Conservation (phyloP, 2,329 filamentous ascomycete species). For the Ophiognomonia clavigignenti-juglandacearum region DNA sequence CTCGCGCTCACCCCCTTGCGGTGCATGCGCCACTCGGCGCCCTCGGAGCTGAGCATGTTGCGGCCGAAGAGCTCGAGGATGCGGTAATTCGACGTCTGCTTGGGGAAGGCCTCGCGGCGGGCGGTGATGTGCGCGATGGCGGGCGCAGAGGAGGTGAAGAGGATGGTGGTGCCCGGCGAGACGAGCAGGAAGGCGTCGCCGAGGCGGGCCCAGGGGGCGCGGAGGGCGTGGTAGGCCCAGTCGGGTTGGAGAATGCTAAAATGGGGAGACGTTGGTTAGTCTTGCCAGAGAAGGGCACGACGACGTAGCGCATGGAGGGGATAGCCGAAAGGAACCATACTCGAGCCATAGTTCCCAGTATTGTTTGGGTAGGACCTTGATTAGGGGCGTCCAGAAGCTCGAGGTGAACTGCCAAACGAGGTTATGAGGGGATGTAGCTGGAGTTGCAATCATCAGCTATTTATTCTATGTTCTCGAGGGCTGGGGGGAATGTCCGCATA, state of each 20-base stretch:
- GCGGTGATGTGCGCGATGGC: constrained; percentile 61
- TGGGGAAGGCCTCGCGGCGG: constrained; percentile 66
- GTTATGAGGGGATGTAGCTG: constrained; percentile 46
- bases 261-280: neutral
- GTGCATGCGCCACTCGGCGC: constrained; percentile 65
- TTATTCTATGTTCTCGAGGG: neutral
- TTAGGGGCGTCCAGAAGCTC: constrained; percentile 48
- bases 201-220: constrained; percentile 52
- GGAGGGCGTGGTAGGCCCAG: constrained; percentile 52
- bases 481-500: constrained; percentile 23
- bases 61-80: constrained; percentile 63
- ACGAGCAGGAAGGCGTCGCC: constrained; percentile 64
- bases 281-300: neutral
- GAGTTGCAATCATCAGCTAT: constrained; percentile 12
- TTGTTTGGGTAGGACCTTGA: constrained; percentile 48
- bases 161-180: constrained; percentile 45
- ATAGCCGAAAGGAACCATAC: too few relatives aligned
- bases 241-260: constrained; percentile 51
- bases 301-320: too few relatives aligned
- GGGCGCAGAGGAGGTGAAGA: constrained; percentile 60
- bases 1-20: constrained; percentile 66
- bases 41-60: constrained; percentile 69
- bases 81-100: constrained; percentile 56
- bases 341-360: constrained; percentile 55
- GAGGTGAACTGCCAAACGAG: constrained; percentile 51